These are phyloP conservation scores for Globisporangium splendens DNA, from an alignment of 352 stramenopile genomes.

Conservation along the genomic window DNA sequence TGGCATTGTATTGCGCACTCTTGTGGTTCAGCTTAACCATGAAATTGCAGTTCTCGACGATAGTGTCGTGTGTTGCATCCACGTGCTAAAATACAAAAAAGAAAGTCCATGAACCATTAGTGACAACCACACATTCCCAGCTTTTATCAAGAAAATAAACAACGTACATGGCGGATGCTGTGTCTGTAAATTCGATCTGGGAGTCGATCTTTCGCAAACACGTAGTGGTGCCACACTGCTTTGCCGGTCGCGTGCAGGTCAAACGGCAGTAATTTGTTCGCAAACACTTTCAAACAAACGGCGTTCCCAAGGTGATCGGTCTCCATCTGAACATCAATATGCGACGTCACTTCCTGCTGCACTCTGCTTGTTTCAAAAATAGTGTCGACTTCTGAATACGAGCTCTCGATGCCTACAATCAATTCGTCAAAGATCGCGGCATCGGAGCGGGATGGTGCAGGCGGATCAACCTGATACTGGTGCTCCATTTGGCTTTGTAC, in stretches of 20 bases:
- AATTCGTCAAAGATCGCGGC: too few relatives aligned
- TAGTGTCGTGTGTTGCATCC: conserved; percentile 36
- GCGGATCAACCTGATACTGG: too few relatives aligned
- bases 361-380: too few relatives aligned
- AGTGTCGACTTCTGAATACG: too few relatives aligned
- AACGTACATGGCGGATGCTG: conserved; percentile 15
- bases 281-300: conserved; percentile 12
- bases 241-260: conserved; percentile 16
- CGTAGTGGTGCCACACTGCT: conserved; percentile 34
- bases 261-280: conserved; percentile 28
- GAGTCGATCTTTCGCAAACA: conserved; percentile 13
- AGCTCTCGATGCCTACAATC: too few relatives aligned
- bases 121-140: too few relatives aligned
- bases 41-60: conserved; percentile 26
- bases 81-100: neutral
- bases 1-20: conserved; percentile 29
- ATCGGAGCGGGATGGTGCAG: too few relatives aligned
- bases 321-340: too few relatives aligned
- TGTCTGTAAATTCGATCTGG: conserved; percentile 31
- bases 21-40: conserved; percentile 23
- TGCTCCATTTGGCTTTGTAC: too few relatives aligned
- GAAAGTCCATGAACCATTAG: too few relatives aligned
- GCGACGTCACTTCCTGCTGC: too few relatives aligned
- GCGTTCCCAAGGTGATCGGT: too few relatives aligned
- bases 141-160: neutral